Percentiles rank a stretch among this genome's conserved stretches.
Evolutionary conservation across 139 green algal species (phyloP).

Genomic region (Prasinococcaceae sp.): DNA sequence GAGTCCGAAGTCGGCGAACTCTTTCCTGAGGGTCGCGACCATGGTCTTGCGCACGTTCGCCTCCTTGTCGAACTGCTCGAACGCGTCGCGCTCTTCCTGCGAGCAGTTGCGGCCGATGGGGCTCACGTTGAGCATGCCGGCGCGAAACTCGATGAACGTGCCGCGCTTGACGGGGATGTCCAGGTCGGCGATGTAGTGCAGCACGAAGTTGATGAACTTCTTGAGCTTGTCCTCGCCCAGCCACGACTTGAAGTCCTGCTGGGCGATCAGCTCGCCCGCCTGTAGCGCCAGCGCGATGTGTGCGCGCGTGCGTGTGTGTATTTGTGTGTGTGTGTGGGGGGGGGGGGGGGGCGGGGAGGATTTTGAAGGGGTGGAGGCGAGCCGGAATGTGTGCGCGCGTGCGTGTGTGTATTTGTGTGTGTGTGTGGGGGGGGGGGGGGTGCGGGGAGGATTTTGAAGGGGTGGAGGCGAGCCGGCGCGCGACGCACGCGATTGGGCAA

Average conservation of each 20-base stretch:
- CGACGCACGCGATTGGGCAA: no score
- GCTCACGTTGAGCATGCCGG: constrained; percentile 96
- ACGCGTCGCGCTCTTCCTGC: constrained; percentile 89
- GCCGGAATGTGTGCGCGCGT: no score
- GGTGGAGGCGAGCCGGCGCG: no score
- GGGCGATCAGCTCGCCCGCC: no score
- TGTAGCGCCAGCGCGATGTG: no score
- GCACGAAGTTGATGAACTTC: constrained; percentile 75
- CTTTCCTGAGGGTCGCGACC: constrained; percentile 60
- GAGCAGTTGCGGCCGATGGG: constrained; percentile 95
- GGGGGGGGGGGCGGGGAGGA: no score
- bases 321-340: no score
- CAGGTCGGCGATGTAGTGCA: constrained; percentile 85
- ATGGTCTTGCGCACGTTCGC: constrained; percentile 50
- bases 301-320: no score
- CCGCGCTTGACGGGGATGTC: constrained; percentile 95
- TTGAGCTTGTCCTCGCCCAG: constrained; percentile 72
- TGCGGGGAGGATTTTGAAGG: no score
- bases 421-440: no score
- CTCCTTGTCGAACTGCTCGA: constrained; percentile 74
- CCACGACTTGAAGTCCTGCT: constrained; percentile 31
- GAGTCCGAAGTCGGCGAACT: constrained; percentile 78
- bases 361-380: no score
- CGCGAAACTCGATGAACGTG: constrained; percentile 98
- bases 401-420: no score